Conservation (phyloP, 1,139 yeast genomes). For the Yamadazyma triangularis region DNA sequence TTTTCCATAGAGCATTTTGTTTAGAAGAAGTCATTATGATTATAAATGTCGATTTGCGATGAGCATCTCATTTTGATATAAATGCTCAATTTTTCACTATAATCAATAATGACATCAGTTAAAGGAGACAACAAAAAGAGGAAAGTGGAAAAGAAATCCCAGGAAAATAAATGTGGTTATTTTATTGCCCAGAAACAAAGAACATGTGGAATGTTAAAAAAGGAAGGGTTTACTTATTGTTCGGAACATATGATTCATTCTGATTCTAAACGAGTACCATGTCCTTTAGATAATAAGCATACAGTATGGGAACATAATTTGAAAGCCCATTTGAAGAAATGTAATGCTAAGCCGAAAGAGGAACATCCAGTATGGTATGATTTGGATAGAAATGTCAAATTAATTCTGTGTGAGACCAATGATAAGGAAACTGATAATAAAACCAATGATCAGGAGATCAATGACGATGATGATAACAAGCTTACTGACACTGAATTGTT, state of each 20-base stretch:
- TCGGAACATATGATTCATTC: slow-evolving; percentile 51
- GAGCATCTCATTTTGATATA: slow-evolving; percentile 10
- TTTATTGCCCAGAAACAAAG: slow-evolving; percentile 45
- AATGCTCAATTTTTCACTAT: no score
- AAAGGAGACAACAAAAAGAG: background rate
- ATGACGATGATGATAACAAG: slow-evolving; percentile 11
- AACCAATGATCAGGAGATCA: slow-evolving; percentile 12
- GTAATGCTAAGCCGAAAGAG: slow-evolving; percentile 42
- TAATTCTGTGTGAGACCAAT: slow-evolving; percentile 5
- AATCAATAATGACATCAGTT: background rate
- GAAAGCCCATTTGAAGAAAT: slow-evolving; percentile 54
- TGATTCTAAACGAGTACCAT: slow-evolving; percentile 47
- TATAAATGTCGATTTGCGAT: slow-evolving; percentile 6
- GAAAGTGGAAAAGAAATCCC: slow-evolving; percentile 1
- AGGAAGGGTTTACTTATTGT: slow-evolving; percentile 48
- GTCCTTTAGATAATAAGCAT: slow-evolving; percentile 77
- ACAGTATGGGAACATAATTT: slow-evolving; percentile 62
- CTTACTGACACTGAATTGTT: no score
- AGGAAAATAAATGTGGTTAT: slow-evolving; percentile 37
- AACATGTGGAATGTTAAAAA: slow-evolving; percentile 60
- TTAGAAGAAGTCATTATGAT: background rate
- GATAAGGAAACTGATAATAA: slow-evolving; percentile 8
- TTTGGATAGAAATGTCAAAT: slow-evolving; percentile 30
- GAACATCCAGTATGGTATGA: slow-evolving; percentile 40
- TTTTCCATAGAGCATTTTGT: slow-evolving; percentile 35